Evolutionary conservation across 2,329 filamentous ascomycete species (phyloP).

Genomic region (Tolypocladium amazonense): DNA sequence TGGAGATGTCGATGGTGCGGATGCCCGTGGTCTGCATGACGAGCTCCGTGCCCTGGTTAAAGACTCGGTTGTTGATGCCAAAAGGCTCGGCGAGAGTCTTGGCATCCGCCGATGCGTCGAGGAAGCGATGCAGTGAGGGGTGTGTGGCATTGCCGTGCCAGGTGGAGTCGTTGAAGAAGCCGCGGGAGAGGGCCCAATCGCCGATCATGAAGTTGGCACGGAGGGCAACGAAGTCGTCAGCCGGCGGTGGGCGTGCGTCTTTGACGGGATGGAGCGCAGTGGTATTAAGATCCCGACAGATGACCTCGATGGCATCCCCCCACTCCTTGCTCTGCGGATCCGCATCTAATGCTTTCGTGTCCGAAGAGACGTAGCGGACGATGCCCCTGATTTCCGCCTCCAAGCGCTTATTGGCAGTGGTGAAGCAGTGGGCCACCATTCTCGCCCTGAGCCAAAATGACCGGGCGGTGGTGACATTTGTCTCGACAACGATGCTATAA

Average conservation of each 20-base stretch:
- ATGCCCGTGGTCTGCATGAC: slow-evolving; percentile 40
- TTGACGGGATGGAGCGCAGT: slow-evolving; percentile 30
- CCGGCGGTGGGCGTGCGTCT: slow-evolving; percentile 21
- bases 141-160: slow-evolving; percentile 29
- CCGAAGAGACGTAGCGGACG: slow-evolving; percentile 15
- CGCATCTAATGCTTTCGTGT: not conserved
- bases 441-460: slow-evolving; percentile 55
- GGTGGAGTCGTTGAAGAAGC: slow-evolving; percentile 42
- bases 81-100: slow-evolving; percentile 7
- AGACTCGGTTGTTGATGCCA: slow-evolving; percentile 18
- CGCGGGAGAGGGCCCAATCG: slow-evolving; percentile 39
- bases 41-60: slow-evolving; percentile 21
- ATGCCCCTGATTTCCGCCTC: slow-evolving; percentile 19
- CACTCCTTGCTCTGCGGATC: slow-evolving; percentile 34
- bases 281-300: slow-evolving; percentile 43
- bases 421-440: slow-evolving; percentile 29
- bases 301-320: slow-evolving; percentile 33
- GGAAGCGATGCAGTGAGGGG: slow-evolving; percentile 24
- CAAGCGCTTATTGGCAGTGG: slow-evolving; percentile 17
- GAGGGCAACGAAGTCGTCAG: slow-evolving; percentile 31
- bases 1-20: slow-evolving; percentile 44
- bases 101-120: slow-evolving; percentile 12
- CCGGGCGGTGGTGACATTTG: slow-evolving; percentile 40
- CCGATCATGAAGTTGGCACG: slow-evolving; percentile 46
- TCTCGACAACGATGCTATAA: slow-evolving; percentile 55